Conservation (phyloP, 192 early-diverging fungal species). For the Coemansia sp. region DNA sequence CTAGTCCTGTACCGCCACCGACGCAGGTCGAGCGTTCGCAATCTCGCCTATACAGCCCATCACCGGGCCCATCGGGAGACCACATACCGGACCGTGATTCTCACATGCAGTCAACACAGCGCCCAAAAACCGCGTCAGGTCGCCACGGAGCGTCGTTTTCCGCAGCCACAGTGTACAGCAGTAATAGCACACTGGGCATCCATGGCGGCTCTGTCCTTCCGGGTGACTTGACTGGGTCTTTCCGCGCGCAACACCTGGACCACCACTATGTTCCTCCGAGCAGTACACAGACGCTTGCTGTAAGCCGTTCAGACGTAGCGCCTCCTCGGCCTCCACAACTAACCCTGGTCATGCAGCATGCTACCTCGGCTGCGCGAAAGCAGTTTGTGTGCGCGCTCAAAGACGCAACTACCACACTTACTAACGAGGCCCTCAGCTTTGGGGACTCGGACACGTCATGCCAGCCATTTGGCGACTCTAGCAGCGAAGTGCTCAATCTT, state of each 20-base stretch:
- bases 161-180: conserved; percentile 13
- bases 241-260: conserved; percentile 10
- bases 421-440: conserved; percentile 3
- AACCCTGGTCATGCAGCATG: conserved; percentile 54
- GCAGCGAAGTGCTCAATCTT: conserved; percentile 39
- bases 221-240: conserved; percentile 4
- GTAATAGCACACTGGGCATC: conserved; percentile 15
- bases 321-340: conserved; percentile 28
- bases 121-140: conserved; percentile 41
- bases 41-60: conserved; percentile 22
- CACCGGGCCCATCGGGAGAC: conserved; percentile 7
- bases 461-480: conserved; percentile 24
- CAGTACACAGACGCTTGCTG: not conserved
- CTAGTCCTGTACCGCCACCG: conserved; percentile 41
- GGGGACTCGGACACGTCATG: conserved; percentile 15
- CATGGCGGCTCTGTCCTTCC: conserved; percentile 4
- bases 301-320: conserved; percentile 14
- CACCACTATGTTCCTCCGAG: not conserved
- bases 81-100: conserved; percentile 8
- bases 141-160: conserved; percentile 3
- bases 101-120: conserved; percentile 16
- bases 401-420: conserved; percentile 26
- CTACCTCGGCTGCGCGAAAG: conserved; percentile 33
- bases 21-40: conserved; percentile 30
- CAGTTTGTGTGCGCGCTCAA: conserved; percentile 52